Conservation (phyloP, 176 grass and related monocot genomes). For the Olyra latifolia region DNA sequence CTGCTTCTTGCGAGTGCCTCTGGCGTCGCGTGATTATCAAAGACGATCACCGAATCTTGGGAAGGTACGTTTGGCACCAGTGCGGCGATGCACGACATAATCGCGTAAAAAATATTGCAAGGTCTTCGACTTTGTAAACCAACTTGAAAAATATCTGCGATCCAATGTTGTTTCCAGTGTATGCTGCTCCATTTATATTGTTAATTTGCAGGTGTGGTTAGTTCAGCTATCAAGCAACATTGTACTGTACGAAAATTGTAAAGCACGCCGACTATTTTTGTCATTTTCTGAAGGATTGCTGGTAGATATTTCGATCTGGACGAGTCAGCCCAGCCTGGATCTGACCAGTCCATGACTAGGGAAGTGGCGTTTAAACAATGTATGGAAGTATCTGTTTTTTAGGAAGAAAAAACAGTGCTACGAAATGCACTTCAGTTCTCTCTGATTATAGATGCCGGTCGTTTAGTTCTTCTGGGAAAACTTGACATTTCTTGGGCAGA, state of each 20-base stretch:
- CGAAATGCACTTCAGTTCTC: neutral
- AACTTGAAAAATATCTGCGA: neutral
- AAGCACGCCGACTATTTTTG: slow-evolving; percentile 12
- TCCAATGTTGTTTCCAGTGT: slow-evolving; percentile 12
- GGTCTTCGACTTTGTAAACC: neutral
- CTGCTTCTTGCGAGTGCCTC: slow-evolving; percentile 7
- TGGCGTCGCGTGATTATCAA: neutral
- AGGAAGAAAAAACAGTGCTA: neutral
- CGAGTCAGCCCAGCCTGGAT: neutral
- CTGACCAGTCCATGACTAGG: neutral
- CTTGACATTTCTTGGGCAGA: too few species aligned
- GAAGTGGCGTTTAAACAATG: neutral
- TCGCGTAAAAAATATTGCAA: neutral
- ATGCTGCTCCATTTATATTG: neutral
- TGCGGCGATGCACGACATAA: slow-evolving; percentile 3
- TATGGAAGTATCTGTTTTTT: neutral
- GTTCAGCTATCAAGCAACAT: slow-evolving; percentile 31
- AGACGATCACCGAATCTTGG: neutral
- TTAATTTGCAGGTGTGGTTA: slow-evolving; percentile 45
- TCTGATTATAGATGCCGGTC: neutral
- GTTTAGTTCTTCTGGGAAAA: neutral
- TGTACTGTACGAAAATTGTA: slow-evolving; percentile 34
- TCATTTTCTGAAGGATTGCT: neutral
- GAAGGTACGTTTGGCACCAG: neutral
- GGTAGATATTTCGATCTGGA: slow-evolving; percentile 8